Evolutionary conservation across 345 rosid genomes (phyloP), one percentile per base, ranked within the genome.

Genomic region (Sonneratia caseolaris): DNA sequence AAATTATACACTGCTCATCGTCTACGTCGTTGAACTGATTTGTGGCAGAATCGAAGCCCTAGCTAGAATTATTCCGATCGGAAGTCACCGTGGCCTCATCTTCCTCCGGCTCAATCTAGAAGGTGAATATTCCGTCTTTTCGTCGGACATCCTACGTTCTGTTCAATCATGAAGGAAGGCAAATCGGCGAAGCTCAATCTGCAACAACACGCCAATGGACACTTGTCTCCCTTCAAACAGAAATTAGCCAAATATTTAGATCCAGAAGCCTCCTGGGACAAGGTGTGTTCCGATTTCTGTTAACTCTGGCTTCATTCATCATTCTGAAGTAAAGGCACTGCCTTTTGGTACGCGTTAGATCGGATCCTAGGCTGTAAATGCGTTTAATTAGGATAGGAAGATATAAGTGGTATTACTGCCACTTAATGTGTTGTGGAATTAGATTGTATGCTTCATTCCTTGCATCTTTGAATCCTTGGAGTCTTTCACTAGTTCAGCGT

Each of bases 181-280:
- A 86, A 88, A 78, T 78, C 84, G 13, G 82, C 55, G 14, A 88
- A 84, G 77, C 67, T 70, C 77, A 87, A 83, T 73, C 89, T 78
- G 56, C 89, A 76, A 42, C 87, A 84, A 48, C 95, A 80, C 55
- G 84, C 79, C 42, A 83, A 84, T 77, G 92, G 85, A 64, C 96
- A 91, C 87, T 77, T 88, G 65, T 86, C 90, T 69, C 91, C 90
- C 19, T 83, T 81, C 78, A 91, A 81, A 71, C 79, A 88, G 62
- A 91, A 81, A 72, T 78, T 89, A 51, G 88, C 94, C 19, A 91
- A 88, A 68, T 82, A 88, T 81, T 85, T 93, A 64, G 97, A 91
- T 88, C 92, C 96, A 4, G 94, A 91, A 42, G 93, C 94, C 55
- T 84, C 97, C 5, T 91, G 98, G 98, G 97, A 93, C 62, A 93